Evolutionary conservation across 495 filamentous ascomycete species (phyloP), one percentile per base, ranked within the genome.

Genomic region (Letharia columbiana): DNA sequence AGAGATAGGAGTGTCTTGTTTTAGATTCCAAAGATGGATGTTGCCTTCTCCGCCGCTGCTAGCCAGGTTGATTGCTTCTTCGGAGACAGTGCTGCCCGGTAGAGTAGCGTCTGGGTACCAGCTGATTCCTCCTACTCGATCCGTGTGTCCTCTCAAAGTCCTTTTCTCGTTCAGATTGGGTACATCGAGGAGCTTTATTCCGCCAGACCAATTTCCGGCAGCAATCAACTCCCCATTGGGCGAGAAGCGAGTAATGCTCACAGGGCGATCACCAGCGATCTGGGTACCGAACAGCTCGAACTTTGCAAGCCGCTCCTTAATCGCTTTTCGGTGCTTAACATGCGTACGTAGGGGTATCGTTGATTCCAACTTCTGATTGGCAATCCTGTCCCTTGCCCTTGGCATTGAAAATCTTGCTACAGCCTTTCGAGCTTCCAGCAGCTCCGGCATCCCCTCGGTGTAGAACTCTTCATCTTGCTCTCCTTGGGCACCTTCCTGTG

Each of bases 391-490:
- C 73, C 89, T 91, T 58, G 94, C 91, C 59, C 89, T 80, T 6
- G 92, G 92, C 39, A 99, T 75, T 20, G 91, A 96, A 75, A 87
- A 98, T 23, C 83, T 79, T 10, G 94, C 95, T 64, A 99, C 96
- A 12, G 86, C 82, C 72, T 85, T 87, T 58, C 94, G 82, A 8
- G 91, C 90, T 31, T 88, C 80, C 23, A 96, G 78, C 15, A 99
- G 77, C 60, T 89, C 89, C 13, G 83, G 77, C 4, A 82, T 80
- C 1, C 95, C 94, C 61, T 87, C 83, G 1, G 93, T 96, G 73
- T 97, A 99, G 73, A 97, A 98, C 69, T 98, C 94, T 73, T 97
- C 94, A 69, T 96, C 91, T 70, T 91, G 87, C 57, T 92, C 89
- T 8, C 75, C 85, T 66, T 84, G 80, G 31, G 66, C 75, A 20